Evolutionary conservation across 805 yeast species (phyloP).

Genomic region (Nakazawaea siamensis): DNA sequence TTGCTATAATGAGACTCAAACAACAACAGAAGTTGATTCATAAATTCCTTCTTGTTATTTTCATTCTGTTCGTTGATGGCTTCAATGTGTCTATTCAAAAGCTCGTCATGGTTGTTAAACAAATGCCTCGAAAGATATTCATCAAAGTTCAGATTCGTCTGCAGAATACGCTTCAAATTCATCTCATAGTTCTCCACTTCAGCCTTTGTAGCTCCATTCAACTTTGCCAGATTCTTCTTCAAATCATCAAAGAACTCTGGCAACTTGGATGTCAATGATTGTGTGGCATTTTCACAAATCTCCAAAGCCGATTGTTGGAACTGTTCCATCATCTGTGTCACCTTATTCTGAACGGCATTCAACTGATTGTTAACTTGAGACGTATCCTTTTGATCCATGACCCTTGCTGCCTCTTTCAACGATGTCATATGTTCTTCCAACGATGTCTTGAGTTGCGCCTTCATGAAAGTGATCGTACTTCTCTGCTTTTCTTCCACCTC

Average conservation of each 20-base stretch:
- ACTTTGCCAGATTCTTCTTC: constrained; percentile 11
- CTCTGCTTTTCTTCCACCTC: constrained; percentile 15
- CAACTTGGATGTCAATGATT: constrained; percentile 14
- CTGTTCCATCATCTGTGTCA: constrained; percentile 10
- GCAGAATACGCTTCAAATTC: neutral
- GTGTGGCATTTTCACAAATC: constrained; percentile 16
- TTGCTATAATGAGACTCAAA: constrained; percentile 3
- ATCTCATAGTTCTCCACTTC: constrained; percentile 13
- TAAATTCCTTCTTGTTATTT: constrained; percentile 6
- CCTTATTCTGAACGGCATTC: constrained; percentile 7
- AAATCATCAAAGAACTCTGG: constrained; percentile 16
- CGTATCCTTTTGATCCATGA: neutral
- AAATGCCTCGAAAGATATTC: constrained; percentile 6
- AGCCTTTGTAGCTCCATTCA: constrained; percentile 13
- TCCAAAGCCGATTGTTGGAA: constrained; percentile 15
- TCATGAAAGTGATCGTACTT: constrained; percentile 12
- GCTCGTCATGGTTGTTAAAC: constrained; percentile 8
- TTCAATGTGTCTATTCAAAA: constrained; percentile 7
- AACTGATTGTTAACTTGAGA: neutral
- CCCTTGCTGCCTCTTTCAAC: constrained; percentile 9
- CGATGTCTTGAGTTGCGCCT: constrained; percentile 10
- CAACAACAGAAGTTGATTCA: neutral
- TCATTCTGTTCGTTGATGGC: constrained; percentile 6
- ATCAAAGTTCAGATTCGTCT: constrained; percentile 5
- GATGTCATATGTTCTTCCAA: constrained; percentile 12